phyloP scores from a whole-genome alignment of 2,329 filamentous ascomycete species.

The Alternaria longipes region DNA sequence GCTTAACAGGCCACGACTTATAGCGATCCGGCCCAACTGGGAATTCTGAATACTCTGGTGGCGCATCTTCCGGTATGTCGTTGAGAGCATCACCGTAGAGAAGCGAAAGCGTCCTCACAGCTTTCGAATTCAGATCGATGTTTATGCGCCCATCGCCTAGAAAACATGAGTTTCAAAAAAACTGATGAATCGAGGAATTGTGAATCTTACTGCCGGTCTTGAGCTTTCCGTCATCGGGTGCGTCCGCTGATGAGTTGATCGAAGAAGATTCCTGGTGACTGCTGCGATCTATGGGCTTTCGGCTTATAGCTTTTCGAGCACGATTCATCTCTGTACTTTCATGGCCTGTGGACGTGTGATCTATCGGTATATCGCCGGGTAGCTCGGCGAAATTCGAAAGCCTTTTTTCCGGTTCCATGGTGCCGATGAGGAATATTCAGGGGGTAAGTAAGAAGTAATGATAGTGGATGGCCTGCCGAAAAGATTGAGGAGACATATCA shows the following conservation, averaged over 20 bases:
- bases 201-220: background rate
- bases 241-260: background rate
- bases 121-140: conserved; percentile 14
- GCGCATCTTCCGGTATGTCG: background rate
- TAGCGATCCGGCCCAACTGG: background rate
- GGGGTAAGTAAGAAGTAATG: background rate
- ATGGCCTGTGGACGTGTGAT: background rate
- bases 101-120: conserved; percentile 3
- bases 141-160: conserved; percentile 15
- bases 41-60: background rate
- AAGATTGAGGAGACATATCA: background rate
- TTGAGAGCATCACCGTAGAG: conserved; percentile 3
- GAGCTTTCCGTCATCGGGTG: background rate
- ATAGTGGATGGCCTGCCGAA: background rate
- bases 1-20: conserved; percentile 5
- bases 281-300: background rate
- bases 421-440: background rate
- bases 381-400: background rate
- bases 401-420: background rate
- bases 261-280: background rate
- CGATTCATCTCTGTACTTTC: background rate
- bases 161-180: background rate
- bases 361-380: background rate
- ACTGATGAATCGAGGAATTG: background rate
- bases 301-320: background rate